Evolutionary conservation across 106 monocot species (phyloP).

Genomic region (Apostasia ramifera): DNA sequence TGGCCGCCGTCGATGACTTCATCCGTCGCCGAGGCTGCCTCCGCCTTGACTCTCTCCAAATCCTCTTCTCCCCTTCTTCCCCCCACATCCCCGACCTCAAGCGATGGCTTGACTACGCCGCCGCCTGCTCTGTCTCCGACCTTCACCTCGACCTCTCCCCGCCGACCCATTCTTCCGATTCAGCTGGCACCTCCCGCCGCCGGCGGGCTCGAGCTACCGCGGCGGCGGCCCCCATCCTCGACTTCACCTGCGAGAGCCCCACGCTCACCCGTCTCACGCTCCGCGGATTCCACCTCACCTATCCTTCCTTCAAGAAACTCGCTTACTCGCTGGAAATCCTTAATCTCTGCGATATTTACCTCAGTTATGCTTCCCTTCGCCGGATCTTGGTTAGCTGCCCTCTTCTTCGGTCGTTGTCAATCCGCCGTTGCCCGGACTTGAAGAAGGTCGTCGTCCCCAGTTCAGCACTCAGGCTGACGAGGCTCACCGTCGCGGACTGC

Average conservation of each 20-base stretch:
- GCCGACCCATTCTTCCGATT: background rate
- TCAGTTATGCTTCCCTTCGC: slow-evolving; percentile 23
- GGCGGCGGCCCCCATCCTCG: slow-evolving; percentile 9
- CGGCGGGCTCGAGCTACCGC: background rate
- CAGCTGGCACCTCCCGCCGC: background rate
- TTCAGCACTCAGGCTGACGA: slow-evolving; percentile 6
- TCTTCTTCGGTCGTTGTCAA: slow-evolving; percentile 14
- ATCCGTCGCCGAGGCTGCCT: slow-evolving; percentile 3
- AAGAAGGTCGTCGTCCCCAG: slow-evolving; percentile 13
- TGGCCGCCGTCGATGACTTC: slow-evolving; percentile 7
- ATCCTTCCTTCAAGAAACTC: background rate
- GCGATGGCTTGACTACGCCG: slow-evolving; percentile 28
- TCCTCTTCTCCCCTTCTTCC: slow-evolving; percentile 10
- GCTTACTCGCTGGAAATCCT: slow-evolving; percentile 17
- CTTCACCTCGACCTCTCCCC: slow-evolving; percentile 8
- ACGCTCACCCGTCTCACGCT: slow-evolving; percentile 19
- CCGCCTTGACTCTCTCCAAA: slow-evolving; percentile 17
- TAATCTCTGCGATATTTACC: slow-evolving; percentile 3
- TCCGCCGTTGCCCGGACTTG: slow-evolving; percentile 20
- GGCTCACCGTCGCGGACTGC: slow-evolving; percentile 31
- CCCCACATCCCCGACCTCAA: slow-evolving; percentile 12
- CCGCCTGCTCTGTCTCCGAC: slow-evolving; percentile 26
- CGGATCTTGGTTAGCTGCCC: slow-evolving; percentile 22
- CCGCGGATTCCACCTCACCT: slow-evolving; percentile 15
- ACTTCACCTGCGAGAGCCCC: slow-evolving; percentile 6